Base-by-base conservation (phyloP, 495 filamentous ascomycete species). In the Neurospora tetrasperma region DNA sequence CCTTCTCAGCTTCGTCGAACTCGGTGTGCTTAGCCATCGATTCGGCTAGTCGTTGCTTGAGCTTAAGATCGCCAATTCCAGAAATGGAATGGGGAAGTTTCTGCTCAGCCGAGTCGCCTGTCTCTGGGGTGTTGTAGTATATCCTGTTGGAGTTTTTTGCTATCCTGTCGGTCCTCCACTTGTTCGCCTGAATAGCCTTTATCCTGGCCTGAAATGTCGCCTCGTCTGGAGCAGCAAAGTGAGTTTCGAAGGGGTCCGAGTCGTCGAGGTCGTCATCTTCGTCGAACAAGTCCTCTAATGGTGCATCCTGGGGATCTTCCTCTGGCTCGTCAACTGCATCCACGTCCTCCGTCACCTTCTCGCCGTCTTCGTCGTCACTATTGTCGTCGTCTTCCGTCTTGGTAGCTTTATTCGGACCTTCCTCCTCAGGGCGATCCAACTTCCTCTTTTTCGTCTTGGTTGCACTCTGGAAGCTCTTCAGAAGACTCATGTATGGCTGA, bases 161-260 rank as follows among this genome's bases (percentile, higher is more conserved):
- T 16, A 79, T 48, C 75, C 88, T 86, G 40, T 86, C 82, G 5
- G 80, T 83, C 20, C 79, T 79, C 90, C 92, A 96, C 74, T 89
- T 84, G 42, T 87, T 87, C 16, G 85, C 80, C 75, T 90, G 79
- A 38, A 94, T 82, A 9, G 82, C 79, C 42, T 83, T 82, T 10
- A 88, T 48, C 69, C 84, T 84, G 74, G 80, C 80, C 10, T 83
- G 80, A 3, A 94, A 74, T 23, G 85, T 80, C 7, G 85, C 82
- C 46, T 90, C 87, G 20, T 92, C 86, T 2, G 88, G 87, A 27
- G 82, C 81, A 40, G 87, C 86, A 80, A 97, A 95, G 80, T 97
- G 95, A 42, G 84, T 83, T 69, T 94, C 89, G 77, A 96, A 97
- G 3, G 92, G 90, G 79, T 97, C 94, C 2, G 84, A 84, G 38